These are phyloP conservation scores for Aotearoamyces nothofagi DNA, from an alignment of 2,329 filamentous ascomycete genomes.

Conservation along the genomic window DNA sequence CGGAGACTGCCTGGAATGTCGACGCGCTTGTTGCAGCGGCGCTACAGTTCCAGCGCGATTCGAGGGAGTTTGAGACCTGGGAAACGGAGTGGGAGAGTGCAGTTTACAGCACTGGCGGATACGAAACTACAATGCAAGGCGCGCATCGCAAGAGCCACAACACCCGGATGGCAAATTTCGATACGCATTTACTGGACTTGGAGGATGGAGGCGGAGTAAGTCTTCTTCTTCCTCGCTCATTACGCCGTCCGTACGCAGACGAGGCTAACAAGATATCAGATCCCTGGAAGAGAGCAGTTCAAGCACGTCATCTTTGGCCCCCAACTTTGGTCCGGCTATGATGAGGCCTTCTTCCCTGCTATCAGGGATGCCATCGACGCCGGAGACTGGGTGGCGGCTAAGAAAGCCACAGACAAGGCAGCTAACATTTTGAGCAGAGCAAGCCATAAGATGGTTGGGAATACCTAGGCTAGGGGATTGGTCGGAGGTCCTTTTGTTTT, in stretches of 20 bases:
- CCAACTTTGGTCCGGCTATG: slow-evolving; percentile 56
- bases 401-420: slow-evolving; percentile 54
- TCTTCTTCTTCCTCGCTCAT: too few relatives aligned
- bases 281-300: slow-evolving; percentile 80
- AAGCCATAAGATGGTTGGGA: slow-evolving; percentile 17
- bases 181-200: slow-evolving; percentile 68
- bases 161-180: slow-evolving; percentile 63
- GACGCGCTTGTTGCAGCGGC: slow-evolving; percentile 48
- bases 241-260: slow-evolving; percentile 1
- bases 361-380: slow-evolving; percentile 66
- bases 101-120: slow-evolving; percentile 56
- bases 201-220: slow-evolving; percentile 59
- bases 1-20: slow-evolving; percentile 15
- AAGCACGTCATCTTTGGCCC: slow-evolving; percentile 88
- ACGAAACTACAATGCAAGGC: slow-evolving; percentile 57
- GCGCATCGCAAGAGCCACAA: slow-evolving; percentile 63
- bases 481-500: too few relatives aligned
- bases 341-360: slow-evolving; percentile 62
- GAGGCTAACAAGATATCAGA: slow-evolving; percentile 27
- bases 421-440: slow-evolving; percentile 52
- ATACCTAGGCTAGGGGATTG: too few relatives aligned
- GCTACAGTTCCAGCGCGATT: slow-evolving; percentile 39
- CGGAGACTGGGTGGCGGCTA: slow-evolving; percentile 54
- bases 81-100: slow-evolving; percentile 61
- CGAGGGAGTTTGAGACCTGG: slow-evolving; percentile 58